These are phyloP conservation scores for Drosera capensis DNA, from an alignment of 148 eudicot genomes.

Conservation along the genomic window DNA sequence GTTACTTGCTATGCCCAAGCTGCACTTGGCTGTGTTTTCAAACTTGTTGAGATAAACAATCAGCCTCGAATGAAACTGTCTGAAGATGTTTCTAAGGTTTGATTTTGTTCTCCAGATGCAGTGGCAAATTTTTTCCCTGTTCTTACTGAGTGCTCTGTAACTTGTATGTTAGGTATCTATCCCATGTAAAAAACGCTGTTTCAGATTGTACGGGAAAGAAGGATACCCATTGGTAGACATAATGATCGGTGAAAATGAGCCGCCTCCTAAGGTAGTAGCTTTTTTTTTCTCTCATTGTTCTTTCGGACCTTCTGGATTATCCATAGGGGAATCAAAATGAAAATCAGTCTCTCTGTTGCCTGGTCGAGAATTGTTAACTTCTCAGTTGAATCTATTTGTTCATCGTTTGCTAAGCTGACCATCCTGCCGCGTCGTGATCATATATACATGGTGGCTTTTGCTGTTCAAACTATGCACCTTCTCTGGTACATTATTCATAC, in stretches of 20 bases:
- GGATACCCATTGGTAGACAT: conserved; percentile 80
- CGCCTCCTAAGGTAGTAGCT: conserved; percentile 70
- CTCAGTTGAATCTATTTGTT: too few species aligned
- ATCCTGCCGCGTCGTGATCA: too few species aligned
- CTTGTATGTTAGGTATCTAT: conserved; percentile 62
- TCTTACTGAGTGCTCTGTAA: conserved; percentile 4
- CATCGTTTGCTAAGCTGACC: too few species aligned
- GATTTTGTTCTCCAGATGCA: conserved; percentile 8
- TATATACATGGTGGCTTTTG: too few species aligned
- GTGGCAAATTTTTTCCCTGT: neutral
- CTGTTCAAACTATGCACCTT: too few species aligned
- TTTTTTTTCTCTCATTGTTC: neutral
- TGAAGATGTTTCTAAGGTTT: conserved; percentile 93
- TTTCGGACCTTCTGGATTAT: too few species aligned
- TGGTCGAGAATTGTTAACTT: too few species aligned
- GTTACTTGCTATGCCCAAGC: conserved; percentile 99
- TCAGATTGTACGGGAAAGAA: conserved; percentile 89
- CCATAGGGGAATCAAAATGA: too few species aligned
- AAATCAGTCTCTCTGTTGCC: too few species aligned
- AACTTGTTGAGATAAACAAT: conserved; percentile 90
- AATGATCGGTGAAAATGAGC: conserved; percentile 86
- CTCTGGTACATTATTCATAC: too few species aligned
- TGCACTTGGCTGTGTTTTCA: conserved; percentile 93
- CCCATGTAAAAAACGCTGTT: conserved; percentile 85
- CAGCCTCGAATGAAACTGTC: conserved; percentile 97